phyloP scores from a whole-genome alignment of 2,329 filamentous ascomycete genomes.

The Alternaria longipes region DNA sequence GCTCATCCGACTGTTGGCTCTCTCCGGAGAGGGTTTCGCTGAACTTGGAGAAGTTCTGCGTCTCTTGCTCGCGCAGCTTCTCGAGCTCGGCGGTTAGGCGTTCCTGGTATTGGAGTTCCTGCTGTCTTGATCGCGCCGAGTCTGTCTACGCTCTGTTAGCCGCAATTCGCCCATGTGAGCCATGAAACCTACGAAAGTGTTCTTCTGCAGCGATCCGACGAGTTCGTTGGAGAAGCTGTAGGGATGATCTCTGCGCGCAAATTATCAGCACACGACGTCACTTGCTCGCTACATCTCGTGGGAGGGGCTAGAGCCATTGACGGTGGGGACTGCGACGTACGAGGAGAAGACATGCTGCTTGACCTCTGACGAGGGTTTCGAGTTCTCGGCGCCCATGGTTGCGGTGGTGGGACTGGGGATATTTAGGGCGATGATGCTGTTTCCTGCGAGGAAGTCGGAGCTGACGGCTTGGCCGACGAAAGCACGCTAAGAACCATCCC shows the following conservation, averaged over 20 bases:
- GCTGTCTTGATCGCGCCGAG: conserved; percentile 79
- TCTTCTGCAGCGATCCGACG: conserved; percentile 82
- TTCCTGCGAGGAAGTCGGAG: conserved; percentile 43
- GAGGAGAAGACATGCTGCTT: conserved; percentile 70
- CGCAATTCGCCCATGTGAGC: background rate
- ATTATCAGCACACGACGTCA: conserved; percentile 38
- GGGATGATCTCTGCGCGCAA: conserved; percentile 64
- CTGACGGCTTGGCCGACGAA: conserved; percentile 39
- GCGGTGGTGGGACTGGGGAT: conserved; percentile 31
- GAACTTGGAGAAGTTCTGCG: conserved; percentile 72
- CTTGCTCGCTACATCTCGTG: conserved; percentile 3
- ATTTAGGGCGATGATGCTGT: conserved; percentile 39
- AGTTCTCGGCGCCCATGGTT: conserved; percentile 69
- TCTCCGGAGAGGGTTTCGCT: conserved; percentile 69
- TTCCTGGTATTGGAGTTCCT: conserved; percentile 87
- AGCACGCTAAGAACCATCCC: conserved; percentile 30
- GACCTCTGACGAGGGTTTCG: conserved; percentile 64
- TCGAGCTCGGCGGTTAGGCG: conserved; percentile 88
- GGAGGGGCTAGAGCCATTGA: conserved; percentile 35
- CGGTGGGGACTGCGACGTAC: conserved; percentile 53
- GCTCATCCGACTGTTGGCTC: conserved; percentile 45
- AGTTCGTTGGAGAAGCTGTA: conserved; percentile 81
- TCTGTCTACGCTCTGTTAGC: conserved; percentile 71
- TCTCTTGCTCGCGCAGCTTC: conserved; percentile 76
- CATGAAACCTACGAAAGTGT: conserved; percentile 73